Base-by-base conservation (phyloP, 352 stramenopile genomes). In the Pseudoperonospora humuli region DNA sequence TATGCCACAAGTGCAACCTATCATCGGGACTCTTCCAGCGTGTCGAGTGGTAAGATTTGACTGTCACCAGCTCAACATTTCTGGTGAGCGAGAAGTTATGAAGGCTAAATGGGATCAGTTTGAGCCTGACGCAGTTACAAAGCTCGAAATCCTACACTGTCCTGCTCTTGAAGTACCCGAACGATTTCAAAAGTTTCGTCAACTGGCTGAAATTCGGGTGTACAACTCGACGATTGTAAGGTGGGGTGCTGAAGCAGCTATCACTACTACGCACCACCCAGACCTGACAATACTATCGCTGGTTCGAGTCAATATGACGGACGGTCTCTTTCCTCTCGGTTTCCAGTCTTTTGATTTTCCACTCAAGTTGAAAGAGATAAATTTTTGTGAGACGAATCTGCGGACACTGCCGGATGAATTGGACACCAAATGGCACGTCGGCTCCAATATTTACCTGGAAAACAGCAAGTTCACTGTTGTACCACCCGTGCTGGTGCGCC, bases 371-470 rank as follows among this genome's bases (percentile, higher is more conserved):
- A n/a, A 9, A 1, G 11, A 32, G n/a, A 2, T 42, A 20, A 8
- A 14, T 2, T 42, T 42, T 21, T 42, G 36, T 7, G 21, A 42
- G 6, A 50, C 43, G 25, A 50, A 50, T n/a, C 26, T 50, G 14
- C 14, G 42, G 7, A 20, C 41, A 10, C 29, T 78, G 4, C 70
- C 67, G 0, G 11, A 49, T 3, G 34, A 75, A 25, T 19, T 83
- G 5, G 39, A 74, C 36, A 7, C 33, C 5, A 48, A 38, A 7
- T 80, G 67, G 67, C 39, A 37, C 7, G 7, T 31, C 11, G 17
- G 23, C 0, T 35, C 36, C 3, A n/a, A 0, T 11, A 27, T 57
- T 39, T 27, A 32, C 11, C 11, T 47, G 1, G 32, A 62, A 24
- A 52, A 45, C 8, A 57, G 23, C 11, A 21, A 47, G 7, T 17